phyloP scores from a whole-genome alignment of 192 early-diverging fungal species.

The Coemansia sp. region DNA sequence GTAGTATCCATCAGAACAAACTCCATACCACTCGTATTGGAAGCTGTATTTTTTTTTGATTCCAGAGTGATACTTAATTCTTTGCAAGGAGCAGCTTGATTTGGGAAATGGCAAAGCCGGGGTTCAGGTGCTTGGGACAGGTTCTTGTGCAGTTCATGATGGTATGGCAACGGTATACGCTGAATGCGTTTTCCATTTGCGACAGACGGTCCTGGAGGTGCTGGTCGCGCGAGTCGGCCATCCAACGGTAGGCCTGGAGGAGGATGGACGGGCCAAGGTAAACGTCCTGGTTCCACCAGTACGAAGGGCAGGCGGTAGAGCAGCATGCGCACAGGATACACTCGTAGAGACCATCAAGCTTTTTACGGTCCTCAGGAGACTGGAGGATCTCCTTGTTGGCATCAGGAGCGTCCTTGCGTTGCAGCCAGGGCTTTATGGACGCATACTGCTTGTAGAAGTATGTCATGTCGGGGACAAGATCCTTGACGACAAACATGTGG shows the following conservation, averaged over 20 bases:
- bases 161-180: slow-evolving; percentile 98
- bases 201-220: slow-evolving; percentile 81
- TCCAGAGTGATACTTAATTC: slow-evolving; percentile 32
- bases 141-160: slow-evolving; percentile 99
- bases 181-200: slow-evolving; percentile 90
- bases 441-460: slow-evolving; percentile 99
- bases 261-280: slow-evolving; percentile 96
- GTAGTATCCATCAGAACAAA: neutral
- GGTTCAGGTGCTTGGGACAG: slow-evolving; percentile 98
- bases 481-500: slow-evolving; percentile 97
- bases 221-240: slow-evolving; percentile 95
- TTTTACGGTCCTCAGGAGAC: slow-evolving; percentile 90
- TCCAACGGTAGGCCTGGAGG: slow-evolving; percentile 99
- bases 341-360: slow-evolving; percentile 94
- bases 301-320: slow-evolving; percentile 92
- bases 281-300: slow-evolving; percentile 96
- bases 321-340: slow-evolving; percentile 98
- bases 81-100: slow-evolving; percentile 92
- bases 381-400: slow-evolving; percentile 86
- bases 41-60: neutral
- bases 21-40: neutral
- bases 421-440: slow-evolving; percentile 93
- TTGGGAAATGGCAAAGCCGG: slow-evolving; percentile 93
- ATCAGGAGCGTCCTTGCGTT: slow-evolving; percentile 67
- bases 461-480: slow-evolving; percentile 94